Percentiles rank a stretch among this genome's conserved stretches.
These are phyloP conservation scores for Russula sp. DNA, from an alignment of 768 basidiomycete species.

Conservation along the genomic window DNA sequence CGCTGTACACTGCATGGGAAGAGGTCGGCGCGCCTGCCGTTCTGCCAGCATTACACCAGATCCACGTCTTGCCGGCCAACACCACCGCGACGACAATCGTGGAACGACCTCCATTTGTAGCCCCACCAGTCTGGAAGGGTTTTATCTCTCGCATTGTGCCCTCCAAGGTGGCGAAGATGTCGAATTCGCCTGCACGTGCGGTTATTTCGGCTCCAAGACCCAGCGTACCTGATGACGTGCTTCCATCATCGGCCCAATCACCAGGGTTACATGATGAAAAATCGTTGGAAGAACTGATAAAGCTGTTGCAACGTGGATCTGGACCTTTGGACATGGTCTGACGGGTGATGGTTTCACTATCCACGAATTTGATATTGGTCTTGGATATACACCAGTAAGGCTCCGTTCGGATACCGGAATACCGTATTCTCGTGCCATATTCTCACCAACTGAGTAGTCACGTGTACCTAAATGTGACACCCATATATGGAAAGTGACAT, in stretches of 20 bases:
- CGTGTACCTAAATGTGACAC: too few relatives aligned
- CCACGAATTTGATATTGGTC: neutral
- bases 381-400: too few relatives aligned
- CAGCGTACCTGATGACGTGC: neutral
- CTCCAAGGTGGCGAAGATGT: neutral
- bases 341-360: neutral
- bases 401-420: too few relatives aligned
- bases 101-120: neutral
- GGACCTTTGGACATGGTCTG: neutral
- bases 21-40: constrained; percentile 10
- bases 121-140: neutral
- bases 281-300: constrained; percentile 5
- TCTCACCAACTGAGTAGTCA: too few relatives aligned
- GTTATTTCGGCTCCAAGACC: neutral
- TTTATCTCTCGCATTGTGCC: constrained; percentile 21
- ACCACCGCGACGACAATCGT: neutral
- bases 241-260: neutral
- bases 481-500: too few relatives aligned
- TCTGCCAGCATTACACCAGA: constrained; percentile 6
- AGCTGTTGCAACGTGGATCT: constrained; percentile 3
- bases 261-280: neutral
- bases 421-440: too few relatives aligned
- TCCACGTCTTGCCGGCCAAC: neutral
- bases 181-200: neutral
- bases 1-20: constrained; percentile 12